phyloP scores from a whole-genome alignment of 169 alveolate species.

The Plasmodium yoelii region DNA sequence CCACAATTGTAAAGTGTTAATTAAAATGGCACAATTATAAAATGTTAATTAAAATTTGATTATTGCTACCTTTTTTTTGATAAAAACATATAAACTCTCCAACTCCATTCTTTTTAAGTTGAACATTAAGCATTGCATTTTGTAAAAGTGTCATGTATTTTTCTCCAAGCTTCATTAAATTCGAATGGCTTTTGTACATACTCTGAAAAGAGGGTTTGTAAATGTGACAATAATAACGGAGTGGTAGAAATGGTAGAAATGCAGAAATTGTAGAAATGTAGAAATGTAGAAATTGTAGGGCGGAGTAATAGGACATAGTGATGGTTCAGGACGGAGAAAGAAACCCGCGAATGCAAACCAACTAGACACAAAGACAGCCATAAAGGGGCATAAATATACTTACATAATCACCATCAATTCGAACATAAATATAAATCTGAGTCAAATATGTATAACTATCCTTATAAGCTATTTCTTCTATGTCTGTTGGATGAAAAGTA shows the following conservation, averaged over 20 bases:
- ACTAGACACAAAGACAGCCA: not conserved
- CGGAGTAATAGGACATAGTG: too few relatives aligned
- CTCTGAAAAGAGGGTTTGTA: not conserved
- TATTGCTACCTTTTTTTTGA: conserved; percentile 42
- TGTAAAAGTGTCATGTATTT: conserved; percentile 52
- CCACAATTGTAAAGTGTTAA: too few relatives aligned
- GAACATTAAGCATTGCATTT: conserved; percentile 55
- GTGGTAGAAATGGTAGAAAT: not conserved
- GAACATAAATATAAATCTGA: conserved; percentile 27
- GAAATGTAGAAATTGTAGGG: too few relatives aligned
- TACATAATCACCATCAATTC: conserved; percentile 42
- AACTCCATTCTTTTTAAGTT: conserved; percentile 35
- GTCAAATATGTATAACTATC: conserved; percentile 33
- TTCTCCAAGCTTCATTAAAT: conserved; percentile 46
- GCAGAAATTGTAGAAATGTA: too few relatives aligned
- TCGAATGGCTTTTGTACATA: conserved; percentile 8
- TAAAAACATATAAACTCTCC: conserved; percentile 57
- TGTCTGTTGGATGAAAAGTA: not conserved
- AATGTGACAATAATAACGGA: not conserved
- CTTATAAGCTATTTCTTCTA: conserved; percentile 34
- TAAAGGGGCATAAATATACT: not conserved
- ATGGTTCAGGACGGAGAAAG: not conserved
- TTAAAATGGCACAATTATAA: too few relatives aligned
- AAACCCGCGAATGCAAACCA: not conserved
- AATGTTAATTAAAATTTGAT: too few relatives aligned